Percentiles rank a stretch among this genome's conserved stretches.
phyloP scores from a whole-genome alignment of 202 grass and related monocot genomes.

The Elaeis oleifera region DNA sequence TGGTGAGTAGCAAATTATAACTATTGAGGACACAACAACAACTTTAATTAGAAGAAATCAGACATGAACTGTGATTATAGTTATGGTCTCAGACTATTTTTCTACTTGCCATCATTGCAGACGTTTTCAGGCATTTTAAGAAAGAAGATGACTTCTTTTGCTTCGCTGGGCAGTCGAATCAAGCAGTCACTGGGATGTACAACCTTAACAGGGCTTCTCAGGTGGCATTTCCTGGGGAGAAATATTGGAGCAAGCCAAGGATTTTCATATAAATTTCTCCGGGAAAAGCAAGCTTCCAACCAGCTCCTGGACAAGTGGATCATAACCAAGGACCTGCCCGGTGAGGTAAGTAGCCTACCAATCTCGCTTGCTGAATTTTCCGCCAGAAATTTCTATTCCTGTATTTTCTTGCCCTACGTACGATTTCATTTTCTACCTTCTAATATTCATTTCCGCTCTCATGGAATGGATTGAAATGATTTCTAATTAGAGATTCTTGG shows the following conservation, averaged over 20 bases:
- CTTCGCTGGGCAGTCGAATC: constrained; percentile 80
- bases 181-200: constrained; percentile 92
- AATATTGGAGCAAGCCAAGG: constrained; percentile 45
- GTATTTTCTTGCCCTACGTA: too few species aligned
- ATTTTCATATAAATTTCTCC: constrained; percentile 53
- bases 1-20: constrained; percentile 25
- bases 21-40: not conserved
- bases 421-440: too few species aligned
- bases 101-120: constrained; percentile 14
- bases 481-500: too few species aligned
- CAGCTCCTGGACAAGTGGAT: constrained; percentile 80
- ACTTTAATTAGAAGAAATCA: too few species aligned
- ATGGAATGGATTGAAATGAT: too few species aligned
- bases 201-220: constrained; percentile 84
- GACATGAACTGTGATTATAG: too few species aligned
- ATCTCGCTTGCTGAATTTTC: too few species aligned
- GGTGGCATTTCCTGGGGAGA: constrained; percentile 47
- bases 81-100: too few species aligned
- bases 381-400: too few species aligned
- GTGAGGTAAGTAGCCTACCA: constrained; percentile 38
- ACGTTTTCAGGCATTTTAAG: constrained; percentile 73
- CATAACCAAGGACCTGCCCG: constrained; percentile 67
- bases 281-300: constrained; percentile 39
- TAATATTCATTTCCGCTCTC: too few species aligned
- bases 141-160: constrained; percentile 85